Conservation (phyloP, 169 alveolate species). For the Plasmodium ovale region DNA sequence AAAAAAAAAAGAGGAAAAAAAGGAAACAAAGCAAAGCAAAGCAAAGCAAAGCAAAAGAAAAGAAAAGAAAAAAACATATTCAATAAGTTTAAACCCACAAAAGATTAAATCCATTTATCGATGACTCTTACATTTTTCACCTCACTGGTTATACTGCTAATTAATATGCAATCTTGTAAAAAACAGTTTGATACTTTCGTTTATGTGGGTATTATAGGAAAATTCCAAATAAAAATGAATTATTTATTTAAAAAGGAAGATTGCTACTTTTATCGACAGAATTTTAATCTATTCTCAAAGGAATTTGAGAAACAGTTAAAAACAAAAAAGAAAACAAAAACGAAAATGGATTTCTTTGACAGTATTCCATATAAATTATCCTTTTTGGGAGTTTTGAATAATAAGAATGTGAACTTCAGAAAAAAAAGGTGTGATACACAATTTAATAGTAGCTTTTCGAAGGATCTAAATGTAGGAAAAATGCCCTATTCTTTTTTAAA, state of each 20-base stretch:
- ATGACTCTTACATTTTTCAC: slow-evolving; percentile 1
- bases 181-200: background rate
- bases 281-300: slow-evolving; percentile 29
- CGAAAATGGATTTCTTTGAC: slow-evolving; percentile 10
- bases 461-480: slow-evolving; percentile 16
- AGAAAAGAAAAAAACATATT: too few species aligned
- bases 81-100: background rate
- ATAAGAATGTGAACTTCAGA: background rate
- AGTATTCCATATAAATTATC: too few species aligned
- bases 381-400: too few species aligned
- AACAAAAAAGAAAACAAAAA: slow-evolving; percentile 19
- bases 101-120: too few species aligned
- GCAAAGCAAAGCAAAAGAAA: too few species aligned
- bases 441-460: background rate
- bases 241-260: slow-evolving; percentile 40
- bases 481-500: slow-evolving; percentile 12
- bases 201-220: background rate
- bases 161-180: slow-evolving; percentile 15
- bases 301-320: slow-evolving; percentile 24
- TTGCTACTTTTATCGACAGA: slow-evolving; percentile 40
- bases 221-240: slow-evolving; percentile 29
- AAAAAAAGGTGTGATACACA: slow-evolving; percentile 30
- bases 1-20: too few species aligned
- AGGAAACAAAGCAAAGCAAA: too few species aligned
- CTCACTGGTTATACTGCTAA: slow-evolving; percentile 6